phyloP scores from a whole-genome alignment of 371 early-diverging fungal species.

The Mortierella sp. region DNA sequence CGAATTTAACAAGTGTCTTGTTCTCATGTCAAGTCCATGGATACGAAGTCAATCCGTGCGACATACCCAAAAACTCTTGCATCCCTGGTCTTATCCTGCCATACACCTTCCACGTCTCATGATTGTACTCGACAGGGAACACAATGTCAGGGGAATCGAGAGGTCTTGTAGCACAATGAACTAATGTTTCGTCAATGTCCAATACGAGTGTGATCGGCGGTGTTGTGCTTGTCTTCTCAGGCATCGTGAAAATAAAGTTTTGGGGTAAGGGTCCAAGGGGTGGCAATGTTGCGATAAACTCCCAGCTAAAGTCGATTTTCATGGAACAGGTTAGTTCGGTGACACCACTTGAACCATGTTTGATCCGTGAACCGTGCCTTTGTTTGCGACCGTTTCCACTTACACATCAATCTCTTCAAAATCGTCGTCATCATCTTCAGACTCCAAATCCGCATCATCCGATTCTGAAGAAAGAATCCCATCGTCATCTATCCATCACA shows the following conservation, averaged over 20 bases:
- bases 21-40: too few relatives aligned
- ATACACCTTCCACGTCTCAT: constrained; percentile 53
- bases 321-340: neutral
- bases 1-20: neutral
- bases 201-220: constrained; percentile 74
- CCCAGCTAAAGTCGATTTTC: constrained; percentile 42
- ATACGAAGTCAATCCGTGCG: too few relatives aligned
- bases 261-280: constrained; percentile 62
- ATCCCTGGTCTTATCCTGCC: constrained; percentile 52
- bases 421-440: constrained; percentile 62
- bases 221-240: constrained; percentile 65
- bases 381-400: neutral
- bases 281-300: constrained; percentile 66
- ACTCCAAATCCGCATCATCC: constrained; percentile 49
- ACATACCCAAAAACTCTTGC: constrained; percentile 51
- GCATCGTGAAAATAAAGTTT: constrained; percentile 60
- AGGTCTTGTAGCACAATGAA: constrained; percentile 69
- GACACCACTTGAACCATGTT: neutral
- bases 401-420: constrained; percentile 55
- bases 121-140: constrained; percentile 71
- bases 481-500: constrained; percentile 32
- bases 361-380: too few relatives aligned
- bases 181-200: constrained; percentile 83
- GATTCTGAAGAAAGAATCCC: constrained; percentile 53
- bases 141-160: constrained; percentile 61